Evolutionary conservation across 176 grass and related monocot genomes (phyloP).

Genomic region (Stipa capillata): DNA sequence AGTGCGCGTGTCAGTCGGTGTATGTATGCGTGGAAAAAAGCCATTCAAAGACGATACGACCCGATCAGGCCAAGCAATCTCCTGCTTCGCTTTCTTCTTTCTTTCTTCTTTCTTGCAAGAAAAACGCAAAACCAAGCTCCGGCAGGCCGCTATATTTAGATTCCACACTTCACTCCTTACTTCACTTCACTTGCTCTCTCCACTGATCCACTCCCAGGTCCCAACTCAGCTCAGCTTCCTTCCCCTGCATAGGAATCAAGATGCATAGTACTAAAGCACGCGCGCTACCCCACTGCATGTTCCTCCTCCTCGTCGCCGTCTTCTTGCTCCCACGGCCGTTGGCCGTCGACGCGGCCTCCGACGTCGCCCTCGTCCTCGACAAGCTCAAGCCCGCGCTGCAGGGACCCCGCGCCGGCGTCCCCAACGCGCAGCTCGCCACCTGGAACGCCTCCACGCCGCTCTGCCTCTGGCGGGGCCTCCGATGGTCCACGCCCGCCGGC

Average conservation of each 20-base stretch:
- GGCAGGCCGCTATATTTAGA: not conserved
- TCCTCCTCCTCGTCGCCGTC: not conserved
- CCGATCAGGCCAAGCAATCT: too few relatives aligned
- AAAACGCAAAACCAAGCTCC: too few relatives aligned
- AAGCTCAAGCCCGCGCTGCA: constrained; percentile 62
- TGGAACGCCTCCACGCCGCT: constrained; percentile 73
- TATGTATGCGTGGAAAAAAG: too few relatives aligned
- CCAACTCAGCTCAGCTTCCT: not conserved
- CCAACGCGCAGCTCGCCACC: constrained; percentile 56
- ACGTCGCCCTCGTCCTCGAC: constrained; percentile 39
- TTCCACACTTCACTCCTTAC: not conserved
- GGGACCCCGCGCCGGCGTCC: constrained; percentile 20
- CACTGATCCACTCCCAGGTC: too few relatives aligned
- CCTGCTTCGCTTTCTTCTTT: not conserved
- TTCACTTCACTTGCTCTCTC: not conserved
- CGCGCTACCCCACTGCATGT: not conserved
- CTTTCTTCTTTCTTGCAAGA: not conserved
- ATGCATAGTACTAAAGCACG: not conserved
- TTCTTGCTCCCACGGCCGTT: not conserved
- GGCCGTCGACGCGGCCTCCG: constrained; percentile 5
- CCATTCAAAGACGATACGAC: too few relatives aligned
- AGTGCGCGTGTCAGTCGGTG: too few relatives aligned
- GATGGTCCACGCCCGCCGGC: constrained; percentile 30
- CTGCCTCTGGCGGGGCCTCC: constrained; percentile 81
- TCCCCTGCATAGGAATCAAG: not conserved